Evolutionary conservation across 192 early-diverging fungal species (phyloP), one percentile per base, ranked within the genome.

Genomic region (Coemansia furcata): DNA sequence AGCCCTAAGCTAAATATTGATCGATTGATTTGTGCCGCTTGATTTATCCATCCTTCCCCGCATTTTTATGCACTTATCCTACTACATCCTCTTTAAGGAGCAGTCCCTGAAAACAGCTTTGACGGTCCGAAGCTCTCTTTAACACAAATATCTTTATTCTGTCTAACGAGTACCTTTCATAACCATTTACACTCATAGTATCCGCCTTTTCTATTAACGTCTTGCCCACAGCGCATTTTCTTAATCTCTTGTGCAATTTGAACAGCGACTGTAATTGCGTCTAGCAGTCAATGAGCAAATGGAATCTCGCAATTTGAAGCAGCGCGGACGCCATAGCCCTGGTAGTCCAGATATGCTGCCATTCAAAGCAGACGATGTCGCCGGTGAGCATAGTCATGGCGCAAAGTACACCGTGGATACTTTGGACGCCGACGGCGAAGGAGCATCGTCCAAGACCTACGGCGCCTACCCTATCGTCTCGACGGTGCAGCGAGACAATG

Each of bases 251-350:
- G n/a, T 19, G 19, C 44, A 29, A 30, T 15, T 30, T 52, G 49
- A 30, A 12, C 49, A 30, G 12, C 7, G 21, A 14, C 23, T 58
- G 55, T 5, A 58, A 17, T 35, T 36, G 30, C 55, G 55, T 19
- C 14, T 17, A 37, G 55, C 40, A 55, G 37, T 66, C 23, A 55
- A 62, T 39, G 60, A 62, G 60, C 60, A 74, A 72, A 82, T 82
- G 79, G 73, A 70, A 43, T 33, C 74, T 14, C 71, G 61, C 65
- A 67, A 62, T 61, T 60, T 82, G 15, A 82, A 82, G 49, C 71
- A 73, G 68, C 79, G 79, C 10, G 79, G 68, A 11, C 79, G 74
- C 19, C 67, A 62, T 26, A 63, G 50, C 35, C 19, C 62, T 57
- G 55, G 44, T 43, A 67, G 66, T 10, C 55, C 46, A 8, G 65